Evolutionary conservation across 148 eudicot genomes (phyloP), one percentile per base, ranked within the genome.

Genomic region (Bassia scoparia): DNA sequence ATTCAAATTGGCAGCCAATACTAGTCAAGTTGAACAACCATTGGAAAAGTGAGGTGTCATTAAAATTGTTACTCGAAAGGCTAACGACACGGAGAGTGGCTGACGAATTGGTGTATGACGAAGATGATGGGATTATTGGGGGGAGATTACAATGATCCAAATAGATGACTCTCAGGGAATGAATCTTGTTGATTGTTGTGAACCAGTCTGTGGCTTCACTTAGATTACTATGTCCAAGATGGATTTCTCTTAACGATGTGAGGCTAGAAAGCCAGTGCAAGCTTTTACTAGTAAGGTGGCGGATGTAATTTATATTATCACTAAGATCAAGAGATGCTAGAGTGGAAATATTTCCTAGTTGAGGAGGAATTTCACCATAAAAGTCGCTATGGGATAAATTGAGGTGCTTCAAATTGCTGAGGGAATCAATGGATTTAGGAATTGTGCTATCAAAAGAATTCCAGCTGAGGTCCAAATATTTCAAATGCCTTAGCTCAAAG

Each of bases 21-120:
- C 27, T 17, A 35, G 30, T 71, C 27, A 80, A 50, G 52, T 77
- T 77, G 38, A 67, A 80, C 67, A 83, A 26, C 78, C 80, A 77
- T 7, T 31, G 44, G 29, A 67, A 79, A 38, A 79, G 38, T 9
- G 60, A 55, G 26, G 52, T 53, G 33, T 70, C 70, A 20, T 29
- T 68, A 5, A 76, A 68, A 29, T 30, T 13, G 44, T 77, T 83
- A 0, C 15, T 21, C 3, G 48, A 2, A 53, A 83, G 77, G 52
- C 20, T 44, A 34, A 83, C 41, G 13, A 62, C 55, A 8, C 18
- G 4, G 31, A 83, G 81, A n/a, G 73, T 30, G 49, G 66, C 14
- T 31, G 83, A 63, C 49, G 77, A 52, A 62, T 83, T 83, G 33
- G 23, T 16, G 27, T 44, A 64, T 21, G 76, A 24, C 50, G 77